Base-by-base conservation (phyloP, 106 monocot species). In the Alisma plantagoaquatica region DNA sequence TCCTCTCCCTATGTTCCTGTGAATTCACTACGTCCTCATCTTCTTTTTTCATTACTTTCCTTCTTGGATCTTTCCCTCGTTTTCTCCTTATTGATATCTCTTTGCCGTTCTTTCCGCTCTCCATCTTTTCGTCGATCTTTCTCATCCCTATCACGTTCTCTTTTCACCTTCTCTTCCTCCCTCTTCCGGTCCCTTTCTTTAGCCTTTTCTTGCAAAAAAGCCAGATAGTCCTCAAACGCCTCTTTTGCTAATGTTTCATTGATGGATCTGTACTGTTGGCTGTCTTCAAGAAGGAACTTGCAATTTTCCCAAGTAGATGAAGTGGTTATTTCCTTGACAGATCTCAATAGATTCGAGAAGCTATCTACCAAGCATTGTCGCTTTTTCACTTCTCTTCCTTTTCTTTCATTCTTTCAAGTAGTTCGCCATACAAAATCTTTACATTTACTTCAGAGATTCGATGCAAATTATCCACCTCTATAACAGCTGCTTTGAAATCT, bases 111-210 rank as follows among this genome's bases (percentile, higher is more conserved):
- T n/a, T n/a, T n/a, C n/a, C n/a, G n/a, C n/a, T n/a, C n/a, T n/a
- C n/a, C n/a, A n/a, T n/a, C n/a, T n/a, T n/a, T n/a, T n/a, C n/a
- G n/a, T n/a, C n/a, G n/a, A n/a, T n/a, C n/a, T n/a, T n/a, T n/a
- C n/a, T n/a, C n/a, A n/a, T n/a, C n/a, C n/a, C n/a, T n/a, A n/a
- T n/a, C n/a, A n/a, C n/a, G n/a, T n/a, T n/a, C n/a, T n/a, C n/a
- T n/a, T n/a, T n/a, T n/a, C 76, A 94, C 94, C 84, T 96, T 96
- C 51, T 96, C 94, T 57, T 94, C 96, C 51, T 96, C 89, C 64
- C 78, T 84, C 66, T 73, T 72, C 8, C 78, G 88, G 29, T 85
- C 89, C 56, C 81, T 96, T 64, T 96, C 96, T 74, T 78, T 89
- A 21, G 60, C 57, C 68, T 78, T 96, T 45, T 96, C 96, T 76